Percentiles rank a stretch among this genome's conserved stretches.
Conservation (phyloP, 108 stramenopile genomes). For the Cyclotella kingstonii region DNA sequence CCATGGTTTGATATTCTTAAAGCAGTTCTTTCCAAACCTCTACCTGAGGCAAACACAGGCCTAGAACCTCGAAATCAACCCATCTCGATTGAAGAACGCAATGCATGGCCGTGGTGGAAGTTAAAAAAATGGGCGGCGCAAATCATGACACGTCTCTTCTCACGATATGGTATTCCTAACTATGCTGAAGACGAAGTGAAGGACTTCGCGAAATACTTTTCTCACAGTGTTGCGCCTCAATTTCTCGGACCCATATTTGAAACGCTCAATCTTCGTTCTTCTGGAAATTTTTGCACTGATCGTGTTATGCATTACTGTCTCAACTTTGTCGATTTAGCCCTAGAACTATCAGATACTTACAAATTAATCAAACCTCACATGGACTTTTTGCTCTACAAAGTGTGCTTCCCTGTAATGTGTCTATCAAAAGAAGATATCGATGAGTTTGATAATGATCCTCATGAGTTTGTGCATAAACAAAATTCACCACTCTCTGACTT, state of each 20-base stretch:
- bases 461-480: slow-evolving; percentile 93
- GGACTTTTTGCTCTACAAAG: slow-evolving; percentile 95
- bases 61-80: slow-evolving; percentile 74
- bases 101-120: slow-evolving; percentile 98
- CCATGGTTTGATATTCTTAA: slow-evolving; percentile 89
- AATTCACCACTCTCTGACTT: slow-evolving; percentile 95
- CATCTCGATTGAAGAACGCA: slow-evolving; percentile 77
- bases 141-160: slow-evolving; percentile 91
- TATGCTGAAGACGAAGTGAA: slow-evolving; percentile 88
- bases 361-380: slow-evolving; percentile 96
- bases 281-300: slow-evolving; percentile 92
- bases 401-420: slow-evolving; percentile 94
- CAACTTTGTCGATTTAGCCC: slow-evolving; percentile 86
- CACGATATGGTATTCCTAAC: slow-evolving; percentile 92
- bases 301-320: slow-evolving; percentile 93
- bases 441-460: slow-evolving; percentile 93
- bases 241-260: slow-evolving; percentile 87
- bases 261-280: slow-evolving; percentile 85
- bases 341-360: slow-evolving; percentile 93
- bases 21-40: slow-evolving; percentile 62
- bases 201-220: slow-evolving; percentile 89
- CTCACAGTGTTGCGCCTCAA: slow-evolving; percentile 80
- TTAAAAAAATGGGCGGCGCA: slow-evolving; percentile 97
- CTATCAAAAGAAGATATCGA: slow-evolving; percentile 85
- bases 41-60: slow-evolving; percentile 76